Base-by-base conservation (phyloP, 148 eudicot genomes). In the Drosera capensis region DNA sequence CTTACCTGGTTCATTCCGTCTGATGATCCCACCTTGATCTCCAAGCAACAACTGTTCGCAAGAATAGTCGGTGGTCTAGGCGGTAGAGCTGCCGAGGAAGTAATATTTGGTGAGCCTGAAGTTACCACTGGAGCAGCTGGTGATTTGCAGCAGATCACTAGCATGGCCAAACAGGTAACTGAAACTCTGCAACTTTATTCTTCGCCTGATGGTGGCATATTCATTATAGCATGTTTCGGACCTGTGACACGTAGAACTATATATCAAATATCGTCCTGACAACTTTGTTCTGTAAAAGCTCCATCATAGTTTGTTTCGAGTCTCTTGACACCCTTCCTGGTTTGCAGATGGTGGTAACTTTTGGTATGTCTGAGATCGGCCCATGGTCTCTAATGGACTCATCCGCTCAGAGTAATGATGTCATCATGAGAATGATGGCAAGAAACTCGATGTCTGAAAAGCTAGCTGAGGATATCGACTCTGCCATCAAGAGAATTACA, bases 381-480 rank as follows among this genome's bases (percentile, higher is more conserved):
- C 99, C 99, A 6, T 90, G 99, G 99, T 90, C 99, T 20, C 87
- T 90, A 13, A 90, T 78, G 99, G 99, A 90, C 51, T 41, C 80
- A 29, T 79, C 87, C 18, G 66, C 73, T 43, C 95, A 85, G 60
- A 80, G 90, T 29, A 68, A 45, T 22, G 99, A 90, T 59, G 79
- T 90, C 24, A 84, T 84, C 40, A 85, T 90, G 99, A 71, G 99
- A 72, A 90, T 90, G 99, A 90, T 84, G 99, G 95, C 99, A 3
- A 71, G 99, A 46, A 90, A 90, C 43, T 84, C 95, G n/a, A 90
- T 90, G 99, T 90, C 99, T 0, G 99, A 84, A 56, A 90, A 35
- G 68, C 93, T 90, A 1, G 99, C 99, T 3, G 95, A 84, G 72
- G 99, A 90, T 44, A 90, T 90, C 18, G 99, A 90, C 56, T 28